Evolutionary conservation across 2,329 filamentous ascomycete species (phyloP), one percentile per base, ranked within the genome.

Genomic region (Arthrobotrys musiformis): DNA sequence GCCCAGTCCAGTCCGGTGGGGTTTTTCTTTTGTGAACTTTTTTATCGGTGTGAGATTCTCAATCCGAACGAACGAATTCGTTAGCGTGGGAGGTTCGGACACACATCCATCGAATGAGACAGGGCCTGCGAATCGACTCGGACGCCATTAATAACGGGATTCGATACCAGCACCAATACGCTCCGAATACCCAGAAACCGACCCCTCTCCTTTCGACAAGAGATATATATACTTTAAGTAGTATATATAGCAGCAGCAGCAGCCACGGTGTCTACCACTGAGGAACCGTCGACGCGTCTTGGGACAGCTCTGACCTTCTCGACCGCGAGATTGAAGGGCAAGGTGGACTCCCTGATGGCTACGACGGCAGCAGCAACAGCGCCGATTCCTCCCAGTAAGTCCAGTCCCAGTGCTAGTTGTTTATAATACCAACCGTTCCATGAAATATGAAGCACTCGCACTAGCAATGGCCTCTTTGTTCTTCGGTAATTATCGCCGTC

Each of bases 201-300:
- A 33, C 30, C 4, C 30, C 9, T 5, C 4, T 33, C 9, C 30
- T n/a, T n/a, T n/a, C n/a, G n/a, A n/a, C n/a, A n/a, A n/a, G n/a
- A n/a, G n/a, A n/a, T n/a, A n/a, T n/a, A n/a, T n/a, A n/a, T n/a
- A n/a, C n/a, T n/a, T n/a, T n/a, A n/a, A n/a, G n/a, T n/a, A n/a
- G n/a, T n/a, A n/a, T n/a, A n/a, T n/a, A 42, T 13, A 13, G 11
- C 9, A 19, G 4, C 11, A 24, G 28, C 40, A 60, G 44, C 73
- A 68, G 52, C 54, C 50, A 77, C 33, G 56, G 67, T 58, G 67
- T 62, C 40, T 42, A 22, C 26, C 17, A 54, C 42, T 19, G 60
- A 37, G 35, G 33, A 58, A 70, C 66, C 66, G 61, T 66, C 66
- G 73, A 77, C 73, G 73, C 73, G 73, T 77, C 66, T 76, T 42